Evolutionary conservation across 2,329 filamentous ascomycete species (phyloP).

Genomic region (Penicillium glabrum): DNA sequence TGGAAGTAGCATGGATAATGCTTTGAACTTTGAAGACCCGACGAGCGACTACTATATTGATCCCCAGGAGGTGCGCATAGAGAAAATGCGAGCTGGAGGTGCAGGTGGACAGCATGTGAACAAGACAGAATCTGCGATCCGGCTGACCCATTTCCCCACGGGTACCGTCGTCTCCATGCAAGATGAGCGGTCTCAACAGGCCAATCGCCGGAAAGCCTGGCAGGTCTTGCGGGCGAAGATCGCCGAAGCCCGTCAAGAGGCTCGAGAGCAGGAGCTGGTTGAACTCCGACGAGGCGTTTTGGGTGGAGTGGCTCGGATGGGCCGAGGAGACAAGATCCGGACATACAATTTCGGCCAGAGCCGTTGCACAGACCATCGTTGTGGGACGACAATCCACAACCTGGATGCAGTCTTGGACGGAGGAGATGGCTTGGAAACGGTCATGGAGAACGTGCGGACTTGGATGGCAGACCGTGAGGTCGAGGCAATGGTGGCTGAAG

Average conservation of each 20-base stretch:
- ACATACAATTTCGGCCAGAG: constrained; percentile 83
- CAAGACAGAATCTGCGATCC: constrained; percentile 93
- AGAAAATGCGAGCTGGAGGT: constrained; percentile 89
- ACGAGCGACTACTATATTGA: constrained; percentile 90
- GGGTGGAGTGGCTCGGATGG: constrained; percentile 74
- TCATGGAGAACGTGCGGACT: constrained; percentile 74
- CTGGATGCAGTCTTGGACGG: constrained; percentile 78
- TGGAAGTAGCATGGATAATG: constrained; percentile 51
- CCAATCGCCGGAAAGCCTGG: constrained; percentile 88
- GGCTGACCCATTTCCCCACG: constrained; percentile 86
- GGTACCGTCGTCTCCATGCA: constrained; percentile 88
- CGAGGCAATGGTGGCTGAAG: constrained; percentile 65
- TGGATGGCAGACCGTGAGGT: constrained; percentile 79
- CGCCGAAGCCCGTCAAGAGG: constrained; percentile 76
- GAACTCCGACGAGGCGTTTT: constrained; percentile 75
- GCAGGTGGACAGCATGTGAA: constrained; percentile 98
- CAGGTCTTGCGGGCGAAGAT: constrained; percentile 76
- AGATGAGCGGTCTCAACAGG: constrained; percentile 84
- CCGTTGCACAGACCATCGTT: constrained; percentile 85
- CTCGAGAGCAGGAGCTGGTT: constrained; percentile 76
- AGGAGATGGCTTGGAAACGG: constrained; percentile 66
- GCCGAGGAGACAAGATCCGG: constrained; percentile 87
- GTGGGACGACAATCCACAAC: constrained; percentile 75
- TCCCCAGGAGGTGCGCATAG: constrained; percentile 74
- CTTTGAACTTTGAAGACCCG: constrained; percentile 73